A percentile compares a stretch with the other conserved stretches of the same genome.
Conservation (phyloP, 2,329 filamentous ascomycete species). For the Parastagonospora avenae region DNA sequence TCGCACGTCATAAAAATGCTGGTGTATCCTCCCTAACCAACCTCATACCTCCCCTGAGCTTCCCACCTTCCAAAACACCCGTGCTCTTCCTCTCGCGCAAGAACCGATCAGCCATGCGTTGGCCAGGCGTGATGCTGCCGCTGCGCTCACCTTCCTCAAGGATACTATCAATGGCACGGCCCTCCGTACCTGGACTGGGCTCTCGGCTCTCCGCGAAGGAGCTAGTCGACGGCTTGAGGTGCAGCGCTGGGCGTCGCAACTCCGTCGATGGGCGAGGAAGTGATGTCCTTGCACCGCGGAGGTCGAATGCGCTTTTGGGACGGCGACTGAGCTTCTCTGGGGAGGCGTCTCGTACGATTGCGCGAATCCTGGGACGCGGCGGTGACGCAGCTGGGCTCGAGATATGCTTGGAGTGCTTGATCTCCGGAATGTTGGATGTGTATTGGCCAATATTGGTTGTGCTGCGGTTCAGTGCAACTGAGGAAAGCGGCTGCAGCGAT, state of each 20-base stretch:
- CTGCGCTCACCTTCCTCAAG: conserved; percentile 8
- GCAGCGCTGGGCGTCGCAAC: conserved; percentile 4
- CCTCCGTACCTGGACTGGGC: conserved; percentile 13
- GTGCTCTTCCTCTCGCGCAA: conserved; percentile 25
- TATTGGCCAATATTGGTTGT: conserved; percentile 19
- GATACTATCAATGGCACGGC: conserved; percentile 16
- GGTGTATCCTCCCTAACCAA: conserved; percentile 29
- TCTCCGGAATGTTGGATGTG: conserved; percentile 11
- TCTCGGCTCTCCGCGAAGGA: conserved; percentile 23
- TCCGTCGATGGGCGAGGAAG: conserved; percentile 10
- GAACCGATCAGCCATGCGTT: conserved; percentile 39
- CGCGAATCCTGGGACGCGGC: conserved; percentile 19
- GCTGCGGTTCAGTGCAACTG: conserved; percentile 12
- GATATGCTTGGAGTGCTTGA: not conserved
- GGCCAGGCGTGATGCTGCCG: conserved; percentile 34
- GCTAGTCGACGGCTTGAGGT: conserved; percentile 12
- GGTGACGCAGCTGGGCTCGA: conserved; percentile 8
- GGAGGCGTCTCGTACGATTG: conserved; percentile 20
- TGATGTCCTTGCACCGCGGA: conserved; percentile 17
- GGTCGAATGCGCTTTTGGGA: conserved; percentile 42
- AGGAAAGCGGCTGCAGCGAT: conserved; percentile 24
- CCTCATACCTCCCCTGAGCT: conserved; percentile 6
- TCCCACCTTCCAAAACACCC: conserved; percentile 1
- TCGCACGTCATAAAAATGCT: conserved; percentile 22
- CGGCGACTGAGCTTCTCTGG: conserved; percentile 27